These are phyloP conservation scores for button mushroom (Agaricus bisporus) DNA, from an alignment of 768 basidiomycete species.

Conservation along the genomic window DNA sequence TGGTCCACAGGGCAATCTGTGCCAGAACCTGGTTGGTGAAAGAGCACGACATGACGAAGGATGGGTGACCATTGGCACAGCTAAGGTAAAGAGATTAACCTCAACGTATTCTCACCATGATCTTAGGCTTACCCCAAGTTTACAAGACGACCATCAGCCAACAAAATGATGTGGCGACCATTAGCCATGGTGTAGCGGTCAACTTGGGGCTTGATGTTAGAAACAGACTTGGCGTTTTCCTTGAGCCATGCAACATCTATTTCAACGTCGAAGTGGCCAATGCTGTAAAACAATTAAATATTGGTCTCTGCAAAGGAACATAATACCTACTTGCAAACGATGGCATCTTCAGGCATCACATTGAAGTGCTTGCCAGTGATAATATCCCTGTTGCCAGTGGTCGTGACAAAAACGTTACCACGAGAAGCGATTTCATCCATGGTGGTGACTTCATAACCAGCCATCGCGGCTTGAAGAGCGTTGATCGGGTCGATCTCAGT, in stretches of 20 bases:
- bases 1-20: conserved; percentile 97
- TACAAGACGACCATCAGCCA: conserved; percentile 98
- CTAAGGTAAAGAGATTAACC: conserved; percentile 23
- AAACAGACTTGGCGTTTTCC: conserved; percentile 72
- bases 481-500: conserved; percentile 99
- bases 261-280: conserved; percentile 83
- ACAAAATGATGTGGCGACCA: conserved; percentile 94
- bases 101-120: too few relatives aligned
- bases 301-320: too few relatives aligned
- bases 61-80: conserved; percentile 97
- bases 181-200: conserved; percentile 92
- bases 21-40: conserved; percentile 98
- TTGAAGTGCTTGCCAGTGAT: conserved; percentile 88
- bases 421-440: conserved; percentile 96
- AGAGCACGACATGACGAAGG: conserved; percentile 99
- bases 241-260: conserved; percentile 99
- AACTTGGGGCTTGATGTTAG: conserved; percentile 98
- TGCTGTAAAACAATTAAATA: conserved; percentile 34
- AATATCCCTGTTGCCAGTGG: conserved; percentile 98
- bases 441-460: conserved; percentile 96
- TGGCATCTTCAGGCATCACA: conserved; percentile 96
- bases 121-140: conserved; percentile 73
- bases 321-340: conserved; percentile 84
- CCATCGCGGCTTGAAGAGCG: conserved; percentile 99
- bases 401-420: conserved; percentile 92